A percentile compares a stretch with the other conserved stretches of the same genome.
Conservation (phyloP, 1,139 yeast species). For the Lodderomyces jiufengensis region DNA sequence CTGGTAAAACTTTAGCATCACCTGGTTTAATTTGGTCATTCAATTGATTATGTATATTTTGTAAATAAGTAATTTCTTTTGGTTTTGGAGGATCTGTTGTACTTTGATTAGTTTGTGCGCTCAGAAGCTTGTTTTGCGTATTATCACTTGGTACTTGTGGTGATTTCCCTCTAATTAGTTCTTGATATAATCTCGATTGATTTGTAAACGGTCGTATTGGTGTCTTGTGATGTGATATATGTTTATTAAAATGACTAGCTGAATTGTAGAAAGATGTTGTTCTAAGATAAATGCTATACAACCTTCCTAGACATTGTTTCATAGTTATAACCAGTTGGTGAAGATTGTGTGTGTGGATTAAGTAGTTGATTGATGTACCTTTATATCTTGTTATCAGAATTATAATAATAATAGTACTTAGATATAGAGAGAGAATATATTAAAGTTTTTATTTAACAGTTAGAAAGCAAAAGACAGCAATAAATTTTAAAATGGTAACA, state of each 20-base stretch:
- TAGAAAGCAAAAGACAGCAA: neutral
- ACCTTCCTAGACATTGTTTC: slow-evolving; percentile 3
- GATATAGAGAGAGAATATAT: neutral
- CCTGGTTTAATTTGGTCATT: slow-evolving; percentile 4
- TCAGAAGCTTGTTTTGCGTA: neutral
- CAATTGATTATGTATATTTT: slow-evolving; percentile 2
- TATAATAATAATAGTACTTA: neutral
- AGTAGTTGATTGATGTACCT: neutral
- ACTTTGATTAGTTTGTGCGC: neutral
- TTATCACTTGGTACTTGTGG: neutral
- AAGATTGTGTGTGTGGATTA: neutral
- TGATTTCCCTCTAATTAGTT: neutral
- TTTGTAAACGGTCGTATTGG: neutral
- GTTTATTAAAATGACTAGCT: neutral
- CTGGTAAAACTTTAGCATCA: slow-evolving; percentile 8
- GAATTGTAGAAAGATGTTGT: slow-evolving; percentile 1
- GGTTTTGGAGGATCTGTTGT: too few species aligned
- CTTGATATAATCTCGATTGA: neutral
- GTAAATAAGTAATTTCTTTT: neutral
- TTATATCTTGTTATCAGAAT: too few species aligned
- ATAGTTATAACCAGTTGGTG: neutral
- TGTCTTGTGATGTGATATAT: neutral
- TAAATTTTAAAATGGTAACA: neutral
- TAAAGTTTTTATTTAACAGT: neutral
- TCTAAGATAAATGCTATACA: slow-evolving; percentile 1